A percentile compares a stretch with the other conserved stretches of the same genome.
Conservation (phyloP, 495 filamentous ascomycete species). For the Neurospora tetrasperma region DNA sequence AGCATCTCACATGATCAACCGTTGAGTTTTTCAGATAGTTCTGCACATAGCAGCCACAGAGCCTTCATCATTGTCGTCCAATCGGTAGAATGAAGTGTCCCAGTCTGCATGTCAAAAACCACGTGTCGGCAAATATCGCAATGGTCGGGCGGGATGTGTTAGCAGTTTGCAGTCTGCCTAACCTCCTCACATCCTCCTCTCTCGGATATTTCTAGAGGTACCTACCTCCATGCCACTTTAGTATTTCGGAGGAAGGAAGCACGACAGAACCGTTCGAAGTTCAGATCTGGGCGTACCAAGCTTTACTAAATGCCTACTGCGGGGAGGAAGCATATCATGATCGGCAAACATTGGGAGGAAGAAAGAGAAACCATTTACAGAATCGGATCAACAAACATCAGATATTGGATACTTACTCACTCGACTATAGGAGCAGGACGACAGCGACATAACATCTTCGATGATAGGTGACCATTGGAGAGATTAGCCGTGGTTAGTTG, state of each 20-base stretch:
- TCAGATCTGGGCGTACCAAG: neutral
- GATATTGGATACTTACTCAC: neutral
- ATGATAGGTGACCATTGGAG: neutral
- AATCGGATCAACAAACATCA: neutral
- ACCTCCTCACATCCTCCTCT: constrained; percentile 3
- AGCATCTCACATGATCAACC: constrained; percentile 13
- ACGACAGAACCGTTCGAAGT: neutral
- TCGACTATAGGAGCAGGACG: neutral
- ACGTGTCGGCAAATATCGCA: constrained; percentile 16
- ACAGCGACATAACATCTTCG: neutral
- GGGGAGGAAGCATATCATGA: neutral
- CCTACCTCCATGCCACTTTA: neutral
- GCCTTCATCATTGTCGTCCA: constrained; percentile 10
- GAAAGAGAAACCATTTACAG: neutral
- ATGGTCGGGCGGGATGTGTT: neutral
- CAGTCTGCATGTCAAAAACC: constrained; percentile 11
- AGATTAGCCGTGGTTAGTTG: neutral
- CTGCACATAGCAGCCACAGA: neutral
- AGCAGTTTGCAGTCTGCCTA: constrained; percentile 4
- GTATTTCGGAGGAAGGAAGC: neutral
- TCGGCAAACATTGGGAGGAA: neutral
- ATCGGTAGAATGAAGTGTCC: constrained; percentile 14
- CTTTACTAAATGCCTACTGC: neutral
- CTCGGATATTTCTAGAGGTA: constrained; percentile 1
- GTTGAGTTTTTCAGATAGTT: constrained; percentile 5